Base-by-base conservation (phyloP, 495 filamentous ascomycete genomes). In the Penicillium verhagenii region DNA sequence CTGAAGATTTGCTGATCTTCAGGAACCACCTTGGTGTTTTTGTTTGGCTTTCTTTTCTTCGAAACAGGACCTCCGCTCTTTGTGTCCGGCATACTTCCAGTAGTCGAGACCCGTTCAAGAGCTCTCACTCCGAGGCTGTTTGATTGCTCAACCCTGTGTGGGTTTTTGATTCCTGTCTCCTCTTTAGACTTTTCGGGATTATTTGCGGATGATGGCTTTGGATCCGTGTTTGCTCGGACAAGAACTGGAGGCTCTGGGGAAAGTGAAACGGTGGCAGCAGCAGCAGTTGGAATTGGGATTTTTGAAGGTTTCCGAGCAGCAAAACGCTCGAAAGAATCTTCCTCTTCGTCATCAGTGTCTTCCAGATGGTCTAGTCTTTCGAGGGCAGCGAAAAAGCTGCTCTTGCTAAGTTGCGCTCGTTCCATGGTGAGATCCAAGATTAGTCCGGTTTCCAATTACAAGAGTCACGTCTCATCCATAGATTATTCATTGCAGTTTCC, bases 1-100 rank as follows among this genome's bases (percentile, higher is more conserved):
- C 78, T 82, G 69, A 95, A 88, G 10, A 92, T 82, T 59, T 83
- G 80, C 51, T 82, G 73, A 4, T 74, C 65, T 51, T 86, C 84
- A 2, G 87, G 82, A 1, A 83, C 72, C 3, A 72, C 43, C 31
- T 68, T 77, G 48, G 65, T 47, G 51, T 64, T 63, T 11, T 60
- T 59, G 38, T 51, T 49, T 1, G 46, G 50, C 8, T 63, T 70
- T 48, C 58, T 65, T 47, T 69, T 66, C 63, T 69, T 72, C 13
- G 44, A 35, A 29, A 54, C 51, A 53, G 52, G 47, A 5, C 55
- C 52, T 24, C 38, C 44, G n/a, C 11, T 48, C 45, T 57, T 64
- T 18, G 19, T 38, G 2, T 49, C 50, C 8, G 59, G 38, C 64
- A 66, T 61, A 44, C 52, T 53, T 62, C 56, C 59, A n/a, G 52